Percentiles rank a stretch among this genome's conserved stretches.
phyloP scores from a whole-genome alignment of 257 asterid species.

The Primulina tabacum region DNA sequence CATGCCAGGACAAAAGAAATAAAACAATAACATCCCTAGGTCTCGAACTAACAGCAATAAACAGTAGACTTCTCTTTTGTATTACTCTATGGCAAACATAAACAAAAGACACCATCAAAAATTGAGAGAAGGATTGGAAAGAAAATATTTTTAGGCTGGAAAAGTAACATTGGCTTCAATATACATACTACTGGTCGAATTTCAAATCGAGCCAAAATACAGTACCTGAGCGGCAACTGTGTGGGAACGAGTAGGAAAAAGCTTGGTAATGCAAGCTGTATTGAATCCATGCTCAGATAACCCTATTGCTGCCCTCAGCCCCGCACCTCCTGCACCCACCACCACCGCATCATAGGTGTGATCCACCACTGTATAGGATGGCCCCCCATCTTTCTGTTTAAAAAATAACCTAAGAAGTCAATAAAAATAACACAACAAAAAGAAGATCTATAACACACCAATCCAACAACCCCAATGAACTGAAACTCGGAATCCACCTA shows the following conservation, averaged over 20 bases:
- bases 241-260: constrained; percentile 97
- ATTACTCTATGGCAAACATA: neutral
- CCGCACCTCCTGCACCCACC: constrained; percentile 99
- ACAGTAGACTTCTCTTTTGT: neutral
- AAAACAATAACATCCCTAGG: neutral
- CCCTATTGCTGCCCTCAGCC: constrained; percentile 97
- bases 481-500: neutral
- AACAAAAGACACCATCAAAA: too few relatives aligned
- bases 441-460: neutral
- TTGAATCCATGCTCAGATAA: constrained; percentile 98
- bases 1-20: neutral
- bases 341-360: constrained; percentile 99
- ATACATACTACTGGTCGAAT: neutral
- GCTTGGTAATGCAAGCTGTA: constrained; percentile 97
- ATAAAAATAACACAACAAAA: neutral
- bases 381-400: constrained; percentile 60
- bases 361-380: constrained; percentile 84
- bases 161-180: neutral
- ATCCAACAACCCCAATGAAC: neutral
- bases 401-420: constrained; percentile 6
- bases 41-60: neutral
- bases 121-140: neutral
- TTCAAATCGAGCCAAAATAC: too few relatives aligned
- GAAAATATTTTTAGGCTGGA: neutral
- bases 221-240: constrained; percentile 97